These are phyloP conservation scores for Lepidium didymum DNA, from an alignment of 345 rosid species.

Conservation along the genomic window DNA sequence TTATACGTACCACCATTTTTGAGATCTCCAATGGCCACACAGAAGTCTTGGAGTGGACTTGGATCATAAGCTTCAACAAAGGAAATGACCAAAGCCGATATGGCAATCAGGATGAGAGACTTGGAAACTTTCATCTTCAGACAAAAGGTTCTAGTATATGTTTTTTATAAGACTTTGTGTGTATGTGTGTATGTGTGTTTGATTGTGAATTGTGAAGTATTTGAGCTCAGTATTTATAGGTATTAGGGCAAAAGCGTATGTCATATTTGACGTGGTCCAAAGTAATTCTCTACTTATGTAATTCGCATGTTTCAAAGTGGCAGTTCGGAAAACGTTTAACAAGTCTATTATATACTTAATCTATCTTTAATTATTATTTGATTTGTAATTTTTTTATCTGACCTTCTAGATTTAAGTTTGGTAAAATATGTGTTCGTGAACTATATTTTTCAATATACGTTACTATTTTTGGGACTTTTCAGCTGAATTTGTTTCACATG, in stretches of 20 bases:
- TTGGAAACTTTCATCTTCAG: background rate
- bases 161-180: background rate
- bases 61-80: conserved; percentile 11
- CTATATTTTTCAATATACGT: too few relatives aligned
- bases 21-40: conserved; percentile 10
- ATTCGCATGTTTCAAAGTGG: background rate
- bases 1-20: conserved; percentile 15
- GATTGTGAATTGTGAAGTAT: background rate
- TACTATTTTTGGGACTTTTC: too few relatives aligned
- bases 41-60: conserved; percentile 21
- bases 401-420: too few relatives aligned
- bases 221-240: background rate
- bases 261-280: conserved; percentile 13
- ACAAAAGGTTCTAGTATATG: background rate
- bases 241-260: background rate
- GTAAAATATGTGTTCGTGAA: too few relatives aligned
- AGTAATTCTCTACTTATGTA: background rate
- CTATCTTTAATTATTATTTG: too few relatives aligned
- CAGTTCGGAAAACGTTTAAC: conserved; percentile 6
- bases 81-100: background rate
- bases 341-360: background rate
- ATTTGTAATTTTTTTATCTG: too few relatives aligned
- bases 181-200: background rate
- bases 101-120: background rate
- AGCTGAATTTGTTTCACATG: too few relatives aligned